Base-by-base conservation (phyloP, 345 rosid genomes). In the Camelina sativa region DNA sequence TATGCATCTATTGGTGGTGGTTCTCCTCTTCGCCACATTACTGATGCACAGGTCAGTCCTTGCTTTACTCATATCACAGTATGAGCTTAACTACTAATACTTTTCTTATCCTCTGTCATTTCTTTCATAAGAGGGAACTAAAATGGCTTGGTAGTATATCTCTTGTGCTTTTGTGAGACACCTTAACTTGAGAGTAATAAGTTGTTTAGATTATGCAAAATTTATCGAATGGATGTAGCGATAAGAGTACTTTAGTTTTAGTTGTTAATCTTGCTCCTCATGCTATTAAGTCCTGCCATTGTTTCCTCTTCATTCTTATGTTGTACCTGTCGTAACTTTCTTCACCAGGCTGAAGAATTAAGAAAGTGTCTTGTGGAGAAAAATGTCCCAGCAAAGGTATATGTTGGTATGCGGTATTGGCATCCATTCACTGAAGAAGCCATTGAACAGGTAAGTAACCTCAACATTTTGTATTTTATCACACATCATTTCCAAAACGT, bases 361-460 rank as follows among this genome's bases (percentile, higher is more conserved):
- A 86, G 90, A 77, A 90, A 90, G 74, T 86, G 89, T 70, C 96
- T 95, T 58, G 86, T 88, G 83, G 96, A 65, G 47, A 95, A 95
- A 82, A 73, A 92, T 37, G 89, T 92, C 50, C 97, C 93, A 3
- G 97, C 97, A 16, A 89, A 89, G 72, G 97, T 92, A 2, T 95
- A 95, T 82, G 97, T 95, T 63, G 99, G 99, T 62, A 95, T 95
- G 99, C 91, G 97, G 11, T 95, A 95, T 74, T 95, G 99, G 99
- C 99, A 95, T 82, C 99, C 97, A 51, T 95, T 92, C 85, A 95
- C 97, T 5, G 99, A 95, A 78, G 97, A 95, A 85, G 99, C 99
- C 44, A 95, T 95, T 59, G 93, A 90, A 72, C 96, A 86, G 99
- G 99, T 95, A 81, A 35, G 97, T 95, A 82, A 51, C 8, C 47